These are phyloP conservation scores for Syncephalastrum racemosum DNA, from an alignment of 371 early-diverging fungal species.

Conservation along the genomic window DNA sequence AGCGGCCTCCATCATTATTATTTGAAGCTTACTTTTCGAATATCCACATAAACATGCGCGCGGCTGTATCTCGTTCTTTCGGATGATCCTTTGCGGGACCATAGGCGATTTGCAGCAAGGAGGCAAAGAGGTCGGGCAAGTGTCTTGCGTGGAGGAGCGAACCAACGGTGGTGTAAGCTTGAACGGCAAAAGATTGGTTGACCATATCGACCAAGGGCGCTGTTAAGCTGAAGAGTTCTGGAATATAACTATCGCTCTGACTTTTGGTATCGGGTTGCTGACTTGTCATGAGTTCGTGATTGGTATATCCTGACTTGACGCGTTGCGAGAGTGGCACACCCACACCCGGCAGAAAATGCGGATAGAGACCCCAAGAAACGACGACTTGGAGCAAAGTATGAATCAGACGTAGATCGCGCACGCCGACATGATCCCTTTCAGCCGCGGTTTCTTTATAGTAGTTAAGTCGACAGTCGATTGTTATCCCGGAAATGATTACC, in stretches of 20 bases:
- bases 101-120: constrained; percentile 67
- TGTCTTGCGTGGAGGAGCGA: constrained; percentile 55
- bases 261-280: neutral
- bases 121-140: constrained; percentile 67
- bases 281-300: constrained; percentile 19
- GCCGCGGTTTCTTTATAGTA: constrained; percentile 8
- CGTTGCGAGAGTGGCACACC: constrained; percentile 68
- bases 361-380: constrained; percentile 70
- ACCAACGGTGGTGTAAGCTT: constrained; percentile 58
- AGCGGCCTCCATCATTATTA: neutral
- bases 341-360: constrained; percentile 64
- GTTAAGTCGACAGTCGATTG: neutral
- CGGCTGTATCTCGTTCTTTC: constrained; percentile 45
- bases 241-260: neutral
- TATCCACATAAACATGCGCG: constrained; percentile 46
- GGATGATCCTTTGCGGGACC: constrained; percentile 45
- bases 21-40: constrained; percentile 30
- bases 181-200: constrained; percentile 18
- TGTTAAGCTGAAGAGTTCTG: constrained; percentile 7
- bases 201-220: constrained; percentile 29
- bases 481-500: neutral
- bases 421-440: constrained; percentile 53
- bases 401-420: constrained; percentile 62
- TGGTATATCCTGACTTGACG: constrained; percentile 52
- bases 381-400: constrained; percentile 67